Evolutionary conservation across 306 rosid genomes (phyloP).

Genomic region (Vigna reflexopilosa): DNA sequence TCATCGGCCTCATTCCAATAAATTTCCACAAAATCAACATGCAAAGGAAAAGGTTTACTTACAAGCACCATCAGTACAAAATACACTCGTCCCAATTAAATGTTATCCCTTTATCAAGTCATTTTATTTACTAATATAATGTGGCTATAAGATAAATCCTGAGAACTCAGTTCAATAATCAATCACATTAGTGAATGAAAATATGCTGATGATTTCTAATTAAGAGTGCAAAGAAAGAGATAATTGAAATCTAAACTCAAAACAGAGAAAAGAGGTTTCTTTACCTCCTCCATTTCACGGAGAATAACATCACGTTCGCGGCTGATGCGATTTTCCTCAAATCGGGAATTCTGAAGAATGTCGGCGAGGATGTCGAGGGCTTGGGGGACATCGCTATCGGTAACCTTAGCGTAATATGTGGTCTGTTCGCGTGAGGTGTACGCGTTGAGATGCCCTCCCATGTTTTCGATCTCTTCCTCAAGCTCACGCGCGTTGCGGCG

Average conservation of each 20-base stretch:
- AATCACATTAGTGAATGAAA: background rate
- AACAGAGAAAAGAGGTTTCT: background rate
- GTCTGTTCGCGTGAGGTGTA: constrained; percentile 93
- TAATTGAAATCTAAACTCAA: too few species aligned
- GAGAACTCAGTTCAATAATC: background rate
- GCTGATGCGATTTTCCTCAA: constrained; percentile 70
- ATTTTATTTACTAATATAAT: background rate
- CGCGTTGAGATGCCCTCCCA: constrained; percentile 96
- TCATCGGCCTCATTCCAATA: background rate
- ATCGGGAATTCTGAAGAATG: constrained; percentile 83
- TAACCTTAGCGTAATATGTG: constrained; percentile 83
- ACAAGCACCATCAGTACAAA: background rate
- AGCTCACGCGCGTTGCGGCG: constrained; percentile 70
- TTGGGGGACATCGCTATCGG: constrained; percentile 65
- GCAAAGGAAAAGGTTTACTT: background rate
- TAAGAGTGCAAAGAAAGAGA: background rate
- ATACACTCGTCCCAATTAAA: background rate
- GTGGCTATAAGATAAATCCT: background rate
- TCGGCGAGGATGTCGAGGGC: constrained; percentile 81
- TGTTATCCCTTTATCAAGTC: background rate
- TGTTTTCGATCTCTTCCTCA: constrained; percentile 94
- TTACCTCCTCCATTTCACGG: constrained; percentile 94
- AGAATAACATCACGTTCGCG: constrained; percentile 89
- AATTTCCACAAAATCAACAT: background rate
- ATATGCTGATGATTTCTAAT: background rate